phyloP scores from a whole-genome alignment of 495 filamentous ascomycete species.

The Tricharina praecox region DNA sequence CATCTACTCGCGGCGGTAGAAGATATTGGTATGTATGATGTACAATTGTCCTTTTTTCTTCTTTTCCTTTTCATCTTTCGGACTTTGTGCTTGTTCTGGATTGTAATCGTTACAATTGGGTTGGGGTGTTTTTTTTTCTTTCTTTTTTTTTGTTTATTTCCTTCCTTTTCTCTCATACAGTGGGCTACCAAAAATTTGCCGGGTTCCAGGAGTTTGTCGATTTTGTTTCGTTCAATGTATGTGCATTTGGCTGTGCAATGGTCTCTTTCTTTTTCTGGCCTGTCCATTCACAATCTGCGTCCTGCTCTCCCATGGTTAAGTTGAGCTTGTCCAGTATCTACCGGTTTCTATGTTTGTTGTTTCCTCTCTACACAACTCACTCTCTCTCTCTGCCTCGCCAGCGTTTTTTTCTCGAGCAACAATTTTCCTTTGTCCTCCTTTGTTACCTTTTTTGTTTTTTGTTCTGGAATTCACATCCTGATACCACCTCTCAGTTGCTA shows the following conservation, averaged over 20 bases:
- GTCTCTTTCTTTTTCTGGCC: constrained; percentile 1
- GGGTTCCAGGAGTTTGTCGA: constrained; percentile 2
- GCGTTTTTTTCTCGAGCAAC: too few relatives aligned
- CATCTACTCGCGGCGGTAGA: constrained; percentile 1
- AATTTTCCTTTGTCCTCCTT: too few relatives aligned
- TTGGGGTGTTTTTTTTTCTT: constrained; percentile 1
- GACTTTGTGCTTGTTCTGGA: neutral
- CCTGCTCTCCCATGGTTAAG: neutral
- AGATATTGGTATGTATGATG: constrained; percentile 1
- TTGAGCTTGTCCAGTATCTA: neutral
- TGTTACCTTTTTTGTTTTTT: too few relatives aligned
- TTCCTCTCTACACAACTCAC: too few relatives aligned
- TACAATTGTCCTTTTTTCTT: neutral
- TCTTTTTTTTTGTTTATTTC: too few relatives aligned
- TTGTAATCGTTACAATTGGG: neutral
- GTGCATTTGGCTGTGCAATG: constrained; percentile 1
- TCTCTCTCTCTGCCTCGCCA: too few relatives aligned
- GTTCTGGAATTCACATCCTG: too few relatives aligned
- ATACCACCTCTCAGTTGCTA: too few relatives aligned
- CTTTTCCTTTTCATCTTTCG: neutral
- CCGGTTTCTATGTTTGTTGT: constrained; percentile 1
- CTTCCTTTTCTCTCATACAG: too few relatives aligned
- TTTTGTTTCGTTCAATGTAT: neutral
- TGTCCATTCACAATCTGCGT: neutral
- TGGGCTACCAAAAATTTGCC: constrained; percentile 1